Evolutionary conservation across 805 yeast genomes (phyloP).

Genomic region (Barnettozyma pratensis): DNA sequence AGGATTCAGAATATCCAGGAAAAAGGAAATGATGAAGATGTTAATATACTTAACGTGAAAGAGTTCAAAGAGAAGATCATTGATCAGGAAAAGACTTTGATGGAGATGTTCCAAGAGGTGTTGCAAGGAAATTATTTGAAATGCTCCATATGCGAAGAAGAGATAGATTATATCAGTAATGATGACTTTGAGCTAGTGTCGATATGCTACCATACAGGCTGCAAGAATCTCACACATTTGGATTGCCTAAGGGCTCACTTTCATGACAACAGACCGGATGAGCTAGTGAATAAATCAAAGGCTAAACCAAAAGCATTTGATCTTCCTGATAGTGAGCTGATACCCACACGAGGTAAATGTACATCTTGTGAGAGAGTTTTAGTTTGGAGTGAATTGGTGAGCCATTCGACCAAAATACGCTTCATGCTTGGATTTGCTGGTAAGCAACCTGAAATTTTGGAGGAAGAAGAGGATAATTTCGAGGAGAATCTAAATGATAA

Average conservation of each 20-base stretch:
- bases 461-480: conserved; percentile 6
- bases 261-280: neutral
- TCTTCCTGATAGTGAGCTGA: conserved; percentile 14
- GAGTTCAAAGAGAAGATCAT: conserved; percentile 21
- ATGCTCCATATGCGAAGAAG: conserved; percentile 29
- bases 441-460: conserved; percentile 3
- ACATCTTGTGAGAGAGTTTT: conserved; percentile 23
- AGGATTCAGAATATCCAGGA: neutral
- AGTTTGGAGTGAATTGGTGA: conserved; percentile 27
- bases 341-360: conserved; percentile 28
- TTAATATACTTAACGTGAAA: conserved; percentile 25
- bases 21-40: conserved; percentile 2
- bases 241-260: conserved; percentile 31
- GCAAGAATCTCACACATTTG: conserved; percentile 34
- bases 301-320: conserved; percentile 2
- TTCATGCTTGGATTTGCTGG: conserved; percentile 8
- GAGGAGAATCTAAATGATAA: conserved; percentile 10
- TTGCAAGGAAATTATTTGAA: conserved; percentile 21
- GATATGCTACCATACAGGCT: conserved; percentile 29
- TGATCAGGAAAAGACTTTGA: conserved; percentile 8
- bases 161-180: conserved; percentile 32
- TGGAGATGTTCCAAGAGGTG: conserved; percentile 16
- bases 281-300: neutral
- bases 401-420: conserved; percentile 21
- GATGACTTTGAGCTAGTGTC: conserved; percentile 29